phyloP scores from a whole-genome alignment of 2,329 filamentous ascomycete species.

The Ophiostoma quercus region DNA sequence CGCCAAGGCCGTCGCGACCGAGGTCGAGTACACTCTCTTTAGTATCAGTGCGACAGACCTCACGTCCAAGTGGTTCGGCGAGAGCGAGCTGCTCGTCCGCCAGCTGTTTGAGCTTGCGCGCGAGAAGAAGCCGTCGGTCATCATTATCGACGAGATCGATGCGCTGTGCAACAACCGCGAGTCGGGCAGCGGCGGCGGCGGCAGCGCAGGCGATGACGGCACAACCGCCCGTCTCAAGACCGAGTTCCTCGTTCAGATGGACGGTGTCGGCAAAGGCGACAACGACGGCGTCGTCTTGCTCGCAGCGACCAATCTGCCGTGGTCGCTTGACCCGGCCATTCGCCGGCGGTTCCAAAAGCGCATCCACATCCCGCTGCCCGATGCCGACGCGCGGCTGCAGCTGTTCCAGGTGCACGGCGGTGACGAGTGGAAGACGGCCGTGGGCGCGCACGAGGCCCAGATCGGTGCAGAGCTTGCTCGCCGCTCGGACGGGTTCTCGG shows the following conservation, averaged over 20 bases:
- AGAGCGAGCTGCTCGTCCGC: slow-evolving; percentile 50
- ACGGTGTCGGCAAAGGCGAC: background rate
- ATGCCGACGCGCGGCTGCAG: background rate
- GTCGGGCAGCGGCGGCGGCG: background rate
- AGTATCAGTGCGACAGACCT: background rate
- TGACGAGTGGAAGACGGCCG: background rate
- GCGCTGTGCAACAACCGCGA: background rate
- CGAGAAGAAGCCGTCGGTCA: slow-evolving; percentile 82
- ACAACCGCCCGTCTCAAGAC: background rate
- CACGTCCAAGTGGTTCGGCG: slow-evolving; percentile 23
- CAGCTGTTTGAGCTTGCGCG: slow-evolving; percentile 89
- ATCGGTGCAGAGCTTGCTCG: background rate
- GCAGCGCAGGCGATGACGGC: background rate
- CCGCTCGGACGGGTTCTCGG: background rate
- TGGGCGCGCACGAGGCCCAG: background rate
- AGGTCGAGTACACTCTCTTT: no score
- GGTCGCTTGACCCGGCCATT: background rate
- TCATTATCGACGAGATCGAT: slow-evolving; percentile 99
- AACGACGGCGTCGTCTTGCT: background rate
- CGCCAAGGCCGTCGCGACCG: no score
- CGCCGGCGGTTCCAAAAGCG: background rate
- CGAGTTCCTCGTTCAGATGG: background rate
- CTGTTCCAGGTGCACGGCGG: background rate
- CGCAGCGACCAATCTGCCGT: background rate
- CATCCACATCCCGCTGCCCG: background rate